Percentiles rank a stretch among this genome's conserved stretches.
These are phyloP conservation scores for Leptomonas seymouri DNA, from an alignment of 208 protist species.

Conservation along the genomic window DNA sequence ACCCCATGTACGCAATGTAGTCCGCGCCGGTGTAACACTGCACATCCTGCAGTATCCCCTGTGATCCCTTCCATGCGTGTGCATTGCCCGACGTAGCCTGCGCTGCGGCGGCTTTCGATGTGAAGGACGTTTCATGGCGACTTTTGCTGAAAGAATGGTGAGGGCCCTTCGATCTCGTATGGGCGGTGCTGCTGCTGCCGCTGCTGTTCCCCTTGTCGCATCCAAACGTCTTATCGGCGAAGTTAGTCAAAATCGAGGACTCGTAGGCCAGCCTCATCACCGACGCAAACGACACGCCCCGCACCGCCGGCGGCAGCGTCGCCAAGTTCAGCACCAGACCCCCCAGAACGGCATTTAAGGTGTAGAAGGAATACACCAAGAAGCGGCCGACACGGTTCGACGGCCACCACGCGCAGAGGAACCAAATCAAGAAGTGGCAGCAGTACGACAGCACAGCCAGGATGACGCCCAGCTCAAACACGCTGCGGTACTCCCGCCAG, in stretches of 20 bases:
- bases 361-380: slow-evolving; percentile 61
- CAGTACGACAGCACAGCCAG: slow-evolving; percentile 58
- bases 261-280: slow-evolving; percentile 64
- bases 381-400: slow-evolving; percentile 36
- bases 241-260: slow-evolving; percentile 58
- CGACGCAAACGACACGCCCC: slow-evolving; percentile 43
- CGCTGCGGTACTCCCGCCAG: slow-evolving; percentile 53
- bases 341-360: slow-evolving; percentile 54
- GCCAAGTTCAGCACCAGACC: slow-evolving; percentile 68
- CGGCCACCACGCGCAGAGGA: slow-evolving; percentile 41
- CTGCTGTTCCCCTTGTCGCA: slow-evolving; percentile 17
- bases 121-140: too few species aligned
- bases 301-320: slow-evolving; percentile 48
- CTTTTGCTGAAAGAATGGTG: too few species aligned
- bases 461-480: slow-evolving; percentile 58
- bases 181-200: neutral
- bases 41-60: neutral
- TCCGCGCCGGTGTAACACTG: slow-evolving; percentile 60
- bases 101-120: neutral
- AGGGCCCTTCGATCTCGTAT: neutral
- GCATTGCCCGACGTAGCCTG: neutral
- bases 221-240: slow-evolving; percentile 47
- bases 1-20: slow-evolving; percentile 62
- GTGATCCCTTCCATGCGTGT: too few species aligned
- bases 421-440: slow-evolving; percentile 51